A percentile compares a stretch with the other conserved stretches of the same genome.
Conservation (phyloP, 345 rosid genomes). For the Mercurialis annua region DNA sequence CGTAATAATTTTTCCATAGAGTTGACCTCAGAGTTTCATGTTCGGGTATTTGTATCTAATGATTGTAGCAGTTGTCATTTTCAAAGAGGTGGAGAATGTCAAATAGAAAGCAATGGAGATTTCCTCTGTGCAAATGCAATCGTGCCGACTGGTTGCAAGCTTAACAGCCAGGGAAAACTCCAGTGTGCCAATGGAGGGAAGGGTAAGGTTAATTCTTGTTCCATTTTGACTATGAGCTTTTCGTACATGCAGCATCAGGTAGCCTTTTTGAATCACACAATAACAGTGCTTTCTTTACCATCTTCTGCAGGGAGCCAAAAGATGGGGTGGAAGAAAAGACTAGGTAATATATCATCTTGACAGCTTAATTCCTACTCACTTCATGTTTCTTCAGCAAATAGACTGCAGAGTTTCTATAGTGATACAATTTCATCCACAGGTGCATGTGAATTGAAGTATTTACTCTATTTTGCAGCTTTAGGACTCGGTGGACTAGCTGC, state of each 20-base stretch:
- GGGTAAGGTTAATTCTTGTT: neutral
- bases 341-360: neutral
- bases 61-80: neutral
- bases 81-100: neutral
- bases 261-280: neutral
- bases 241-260: neutral
- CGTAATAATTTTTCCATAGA: neutral
- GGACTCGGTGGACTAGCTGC: slow-evolving; percentile 39
- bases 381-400: neutral
- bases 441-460: neutral
- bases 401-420: neutral
- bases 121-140: neutral
- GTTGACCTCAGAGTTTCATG: neutral
- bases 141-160: no score
- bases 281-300: neutral
- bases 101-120: neutral
- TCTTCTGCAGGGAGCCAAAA: neutral
- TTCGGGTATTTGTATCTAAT: neutral
- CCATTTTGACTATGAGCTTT: neutral
- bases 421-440: neutral
- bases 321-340: neutral
- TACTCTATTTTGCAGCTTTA: slow-evolving; percentile 15
- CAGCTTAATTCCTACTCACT: neutral
- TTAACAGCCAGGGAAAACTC: no score
- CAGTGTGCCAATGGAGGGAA: neutral